Base-by-base conservation (phyloP, 306 rosid genomes). In the Cucurbita argyrosperma region DNA sequence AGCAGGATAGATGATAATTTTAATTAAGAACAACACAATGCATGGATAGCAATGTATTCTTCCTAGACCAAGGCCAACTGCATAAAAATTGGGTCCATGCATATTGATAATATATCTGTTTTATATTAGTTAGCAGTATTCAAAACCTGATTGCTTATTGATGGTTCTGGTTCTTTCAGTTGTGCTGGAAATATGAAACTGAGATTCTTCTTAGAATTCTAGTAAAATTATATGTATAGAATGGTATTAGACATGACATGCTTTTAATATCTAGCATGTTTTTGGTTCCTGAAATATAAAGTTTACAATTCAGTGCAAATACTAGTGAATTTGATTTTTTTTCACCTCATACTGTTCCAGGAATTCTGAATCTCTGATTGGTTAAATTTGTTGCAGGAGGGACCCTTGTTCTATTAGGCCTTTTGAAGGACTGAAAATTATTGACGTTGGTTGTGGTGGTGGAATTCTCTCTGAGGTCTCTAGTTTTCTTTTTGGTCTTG, bases 361-460 rank as follows among this genome's bases (percentile, higher is more conserved):
- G 56, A 62, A 39, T 80, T 39, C 67, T 77, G 26, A 14, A 13
- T 67, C 65, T 56, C 49, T 79, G 59, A 74, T 75, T 52, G 46
- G 15, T 71, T 10, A 50, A 76, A 64, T 82, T 72, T 78, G 68
- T 82, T 79, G 73, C 90, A 94, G 98, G 85, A 89, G 85, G 90
- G 92, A 94, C 77, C 90, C 96, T 21, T 73, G 66, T 42, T 85
- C 88, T 66, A 78, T 78, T 46, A 84, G 79, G 79, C 97, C 99
- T 57, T 86, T 91, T 54, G 91, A 89, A 79, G 97, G 98, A 68
- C 90, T 94, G 37, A 89, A 85, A 78, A 79, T 94, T 83, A 87
- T 79, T 45, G 99, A 94, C 82, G 95, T 94, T 59, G 98, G 98
- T 16, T 94, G 98, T 74, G 97, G 97, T 63, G 98, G 98, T 79